Conservation (phyloP, 768 basidiomycete species). For the Trametes elegans region DNA sequence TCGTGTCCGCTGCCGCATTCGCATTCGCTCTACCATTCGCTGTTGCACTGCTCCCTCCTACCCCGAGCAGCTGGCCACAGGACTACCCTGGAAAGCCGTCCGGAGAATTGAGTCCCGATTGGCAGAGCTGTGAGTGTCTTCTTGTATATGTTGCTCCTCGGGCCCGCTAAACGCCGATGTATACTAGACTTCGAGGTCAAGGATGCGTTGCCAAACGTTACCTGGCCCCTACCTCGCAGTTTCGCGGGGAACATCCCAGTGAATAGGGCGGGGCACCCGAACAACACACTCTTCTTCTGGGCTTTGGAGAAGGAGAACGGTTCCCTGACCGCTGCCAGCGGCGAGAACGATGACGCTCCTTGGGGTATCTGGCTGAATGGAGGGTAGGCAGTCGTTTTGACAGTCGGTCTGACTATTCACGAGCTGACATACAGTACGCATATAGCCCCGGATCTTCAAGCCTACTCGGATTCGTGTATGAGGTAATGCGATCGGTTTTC, state of each 20-base stretch:
- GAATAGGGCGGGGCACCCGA: conserved; percentile 30
- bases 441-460: conserved; percentile 72
- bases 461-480: conserved; percentile 59
- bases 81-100: conserved; percentile 42
- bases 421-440: no score
- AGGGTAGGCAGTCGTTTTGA: conserved; percentile 25
- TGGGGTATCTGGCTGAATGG: conserved; percentile 41
- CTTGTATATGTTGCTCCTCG: no score
- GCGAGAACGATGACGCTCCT: conserved; percentile 26
- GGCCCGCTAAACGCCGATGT: no score
- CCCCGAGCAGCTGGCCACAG: conserved; percentile 35
- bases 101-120: conserved; percentile 30
- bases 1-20: neutral
- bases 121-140: conserved; percentile 37
- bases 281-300: conserved; percentile 41
- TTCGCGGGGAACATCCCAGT: conserved; percentile 38
- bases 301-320: conserved; percentile 37
- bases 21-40: neutral
- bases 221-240: conserved; percentile 31
- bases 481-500: conserved; percentile 33
- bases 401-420: neutral
- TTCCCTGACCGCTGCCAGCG: conserved; percentile 32
- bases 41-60: conserved; percentile 9
- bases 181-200: conserved; percentile 35
- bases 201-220: conserved; percentile 33